Percentiles rank a stretch among this genome's conserved stretches.
phyloP scores from a whole-genome alignment of 2,329 filamentous ascomycete genomes.

The Davidsoniella eucalypti region DNA sequence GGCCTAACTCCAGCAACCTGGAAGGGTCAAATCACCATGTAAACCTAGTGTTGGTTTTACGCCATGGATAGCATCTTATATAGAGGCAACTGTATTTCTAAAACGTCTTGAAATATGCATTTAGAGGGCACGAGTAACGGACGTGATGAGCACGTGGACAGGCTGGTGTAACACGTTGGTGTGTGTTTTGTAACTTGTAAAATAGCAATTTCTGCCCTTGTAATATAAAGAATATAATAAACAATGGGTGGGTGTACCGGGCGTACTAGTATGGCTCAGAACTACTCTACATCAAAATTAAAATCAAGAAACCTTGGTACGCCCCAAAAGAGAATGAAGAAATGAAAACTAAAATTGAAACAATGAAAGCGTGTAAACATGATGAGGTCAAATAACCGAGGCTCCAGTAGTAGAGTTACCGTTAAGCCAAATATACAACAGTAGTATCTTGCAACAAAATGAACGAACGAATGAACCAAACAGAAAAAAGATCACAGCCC shows the following conservation, averaged over 20 bases:
- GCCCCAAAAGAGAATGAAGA: neutral
- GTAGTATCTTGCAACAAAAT: neutral
- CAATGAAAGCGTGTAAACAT: conserved; percentile 4
- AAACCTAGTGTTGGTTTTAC: conserved; percentile 17
- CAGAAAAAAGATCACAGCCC: neutral
- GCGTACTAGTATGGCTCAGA: neutral
- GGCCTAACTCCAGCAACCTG: conserved; percentile 79
- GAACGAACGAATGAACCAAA: conserved; percentile 1
- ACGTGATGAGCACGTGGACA: neutral
- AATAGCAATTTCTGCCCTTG: conserved; percentile 9
- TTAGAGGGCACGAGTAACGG: neutral
- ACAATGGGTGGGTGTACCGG: conserved; percentile 1
- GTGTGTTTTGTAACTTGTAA: conserved; percentile 4
- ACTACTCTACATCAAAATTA: conserved; percentile 5
- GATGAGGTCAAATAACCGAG: neutral
- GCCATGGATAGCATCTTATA: conserved; percentile 2
- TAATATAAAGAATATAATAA: conserved; percentile 12
- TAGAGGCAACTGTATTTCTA: conserved; percentile 12
- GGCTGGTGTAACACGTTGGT: neutral
- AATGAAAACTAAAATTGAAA: neutral
- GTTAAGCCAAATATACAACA: neutral
- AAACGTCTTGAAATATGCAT: conserved; percentile 5
- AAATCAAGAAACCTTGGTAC: neutral
- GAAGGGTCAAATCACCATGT: conserved; percentile 74
- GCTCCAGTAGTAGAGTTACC: neutral